A percentile compares a stretch with the other conserved stretches of the same genome.
These are phyloP conservation scores for Blastomyces emzantsi DNA, from an alignment of 2,329 filamentous ascomycete species.

Conservation along the genomic window DNA sequence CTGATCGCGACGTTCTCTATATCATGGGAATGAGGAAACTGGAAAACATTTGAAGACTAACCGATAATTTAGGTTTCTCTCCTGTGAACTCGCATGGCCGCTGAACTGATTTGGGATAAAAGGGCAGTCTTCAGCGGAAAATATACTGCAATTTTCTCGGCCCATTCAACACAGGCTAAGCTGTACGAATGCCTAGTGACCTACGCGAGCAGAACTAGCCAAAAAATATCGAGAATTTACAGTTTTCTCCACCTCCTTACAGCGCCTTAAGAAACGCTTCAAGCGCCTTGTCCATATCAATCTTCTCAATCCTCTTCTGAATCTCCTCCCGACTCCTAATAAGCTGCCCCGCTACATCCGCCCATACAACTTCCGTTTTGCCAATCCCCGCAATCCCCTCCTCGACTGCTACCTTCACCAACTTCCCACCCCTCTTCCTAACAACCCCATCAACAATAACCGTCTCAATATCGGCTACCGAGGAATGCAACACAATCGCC, in stretches of 20 bases:
- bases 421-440: constrained; percentile 9
- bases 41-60: neutral
- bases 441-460: constrained; percentile 25
- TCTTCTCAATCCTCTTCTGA: neutral
- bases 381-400: neutral
- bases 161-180: neutral
- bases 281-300: neutral
- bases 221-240: neutral
- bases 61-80: neutral
- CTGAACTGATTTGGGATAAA: neutral
- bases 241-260: neutral
- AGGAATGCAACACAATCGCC: constrained; percentile 25
- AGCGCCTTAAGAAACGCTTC: neutral
- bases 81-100: neutral
- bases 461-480: constrained; percentile 21
- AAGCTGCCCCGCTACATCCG: neutral
- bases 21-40: neutral
- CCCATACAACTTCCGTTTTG: neutral
- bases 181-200: neutral
- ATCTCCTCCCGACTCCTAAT: constrained; percentile 4
- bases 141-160: neutral
- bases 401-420: constrained; percentile 9
- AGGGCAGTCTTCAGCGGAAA: neutral
- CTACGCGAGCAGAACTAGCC: neutral
- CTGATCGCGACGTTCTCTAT: neutral